Evolutionary conservation across 2,329 filamentous ascomycete species (phyloP), one percentile per base, ranked within the genome.

Genomic region (Trichophyton benhamiae): DNA sequence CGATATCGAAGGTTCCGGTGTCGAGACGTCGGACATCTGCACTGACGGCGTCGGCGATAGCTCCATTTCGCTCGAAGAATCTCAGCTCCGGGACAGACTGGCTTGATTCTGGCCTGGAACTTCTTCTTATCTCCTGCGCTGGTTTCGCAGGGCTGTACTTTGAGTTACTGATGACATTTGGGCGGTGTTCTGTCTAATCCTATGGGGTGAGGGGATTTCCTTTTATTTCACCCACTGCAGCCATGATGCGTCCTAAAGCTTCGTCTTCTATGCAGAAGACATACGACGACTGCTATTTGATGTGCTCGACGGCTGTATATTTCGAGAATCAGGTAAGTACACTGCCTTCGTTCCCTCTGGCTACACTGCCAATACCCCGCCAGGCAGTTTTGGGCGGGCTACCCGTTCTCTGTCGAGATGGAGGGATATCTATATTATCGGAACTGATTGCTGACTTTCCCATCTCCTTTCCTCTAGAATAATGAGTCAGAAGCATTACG

Each of bases 281-380:
- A 61, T 97, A 97, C 77, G 92, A 97, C 78, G 91, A 97, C 75
- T 91, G 88, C 75, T 96, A 96, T 76, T 78, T 96, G 68, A 91
- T 87, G 71, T 96, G 91, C 76, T 96, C 91, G 13, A 97, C 91
- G 1, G 92, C 92, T 44, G 89, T 96, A 60, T 96, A 96, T 77
- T 96, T 96, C 74, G 94, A 99, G 77, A 85, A 87, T 72, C 87
- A 95, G 83, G 91, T 95, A 76, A 33, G 72, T 71, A 57, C 36
- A 25, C 36, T 25, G 3, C 7, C 3, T 6, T 58, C 6, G 9
- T 58, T 17, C 17, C 36, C 27, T 42, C n/a, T 42, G 17, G 6
- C 22, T n/a, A 5, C n/a, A 6, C 7, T 42, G 20, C 17, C 15
- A 17, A 36, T 55, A 27, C 53, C 53, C 53, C 30, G 30, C 53